phyloP scores from a whole-genome alignment of 2,329 filamentous ascomycete species.

The Cytospora leucostoma region DNA sequence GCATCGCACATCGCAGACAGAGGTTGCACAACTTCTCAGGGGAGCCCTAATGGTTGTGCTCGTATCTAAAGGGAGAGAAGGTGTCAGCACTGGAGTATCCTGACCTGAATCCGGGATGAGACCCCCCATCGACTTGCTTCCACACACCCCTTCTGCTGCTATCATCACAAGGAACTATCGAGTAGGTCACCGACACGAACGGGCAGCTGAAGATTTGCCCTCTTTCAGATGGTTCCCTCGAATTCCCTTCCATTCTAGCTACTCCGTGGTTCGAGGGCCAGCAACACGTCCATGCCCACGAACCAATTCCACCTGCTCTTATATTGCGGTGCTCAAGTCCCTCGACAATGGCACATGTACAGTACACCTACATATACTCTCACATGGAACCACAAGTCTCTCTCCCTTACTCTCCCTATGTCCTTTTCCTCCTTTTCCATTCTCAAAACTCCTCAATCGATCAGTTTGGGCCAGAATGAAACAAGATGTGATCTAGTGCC shows the following conservation, averaged over 20 bases:
- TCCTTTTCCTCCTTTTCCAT: not conserved
- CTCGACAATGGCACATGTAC: not conserved
- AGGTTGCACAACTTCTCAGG: not conserved
- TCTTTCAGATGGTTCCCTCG: not conserved
- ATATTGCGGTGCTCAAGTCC: not conserved
- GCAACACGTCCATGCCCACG: not conserved
- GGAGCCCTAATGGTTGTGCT: not conserved
- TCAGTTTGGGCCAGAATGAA: not conserved
- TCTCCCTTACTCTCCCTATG: not conserved
- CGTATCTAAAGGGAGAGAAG: not conserved
- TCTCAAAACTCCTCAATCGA: not conserved
- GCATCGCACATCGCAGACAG: not conserved
- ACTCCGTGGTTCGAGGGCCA: not conserved
- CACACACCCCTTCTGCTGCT: not conserved
- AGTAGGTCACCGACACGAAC: not conserved
- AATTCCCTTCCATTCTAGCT: constrained; percentile 1
- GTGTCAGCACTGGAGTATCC: not conserved
- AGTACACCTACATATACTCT: not conserved
- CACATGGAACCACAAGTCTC: not conserved
- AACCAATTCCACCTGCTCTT: not conserved
- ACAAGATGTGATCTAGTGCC: not conserved
- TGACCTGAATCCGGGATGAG: not conserved
- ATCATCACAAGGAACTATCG: not conserved
- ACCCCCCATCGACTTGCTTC: not conserved
- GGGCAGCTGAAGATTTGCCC: not conserved